Evolutionary conservation across 164 flowering plant species (phyloP), one percentile per base, ranked within the genome.

Genomic region (Protea cynaroides): DNA sequence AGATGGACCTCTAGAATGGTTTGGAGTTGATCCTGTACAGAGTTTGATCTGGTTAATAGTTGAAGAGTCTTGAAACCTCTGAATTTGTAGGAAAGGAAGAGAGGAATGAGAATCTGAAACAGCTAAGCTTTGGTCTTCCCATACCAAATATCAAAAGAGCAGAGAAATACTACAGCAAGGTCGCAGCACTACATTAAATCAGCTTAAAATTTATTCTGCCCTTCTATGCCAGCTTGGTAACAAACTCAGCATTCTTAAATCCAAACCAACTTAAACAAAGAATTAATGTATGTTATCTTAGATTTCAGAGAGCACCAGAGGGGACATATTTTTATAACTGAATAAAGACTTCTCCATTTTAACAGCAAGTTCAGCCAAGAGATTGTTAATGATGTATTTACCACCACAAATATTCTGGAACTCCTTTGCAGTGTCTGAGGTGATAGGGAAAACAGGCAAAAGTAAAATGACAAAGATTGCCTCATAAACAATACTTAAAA

Each of bases 31-130:
- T n/a, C n/a, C n/a, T n/a, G n/a, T n/a, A n/a, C n/a, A n/a, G n/a
- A n/a, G n/a, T n/a, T n/a, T n/a, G n/a, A n/a, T n/a, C n/a, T n/a
- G n/a, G n/a, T n/a, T n/a, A n/a, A n/a, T n/a, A n/a, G n/a, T n/a
- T n/a, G n/a, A n/a, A n/a, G n/a, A n/a, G n/a, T n/a, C n/a, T n/a
- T n/a, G n/a, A n/a, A n/a, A n/a, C n/a, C n/a, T n/a, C n/a, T n/a
- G n/a, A n/a, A 60, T 58, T 8, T 76, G 72, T 17, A 83, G 70
- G 58, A 86, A 79, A 67, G 82, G 59, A 61, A 84, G 73, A 24
- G 54, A 69, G 36, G 66, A 69, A 19, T 61, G 67, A 62, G 81
- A 69, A 76, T 51, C 56, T 21, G 85, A 70, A 51, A 70, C 46
- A 44, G 56, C 29, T 8, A 87, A 76, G 63, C 73, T 71, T 34